phyloP scores from a whole-genome alignment of 495 filamentous ascomycete species.

The Tuber borchii region DNA sequence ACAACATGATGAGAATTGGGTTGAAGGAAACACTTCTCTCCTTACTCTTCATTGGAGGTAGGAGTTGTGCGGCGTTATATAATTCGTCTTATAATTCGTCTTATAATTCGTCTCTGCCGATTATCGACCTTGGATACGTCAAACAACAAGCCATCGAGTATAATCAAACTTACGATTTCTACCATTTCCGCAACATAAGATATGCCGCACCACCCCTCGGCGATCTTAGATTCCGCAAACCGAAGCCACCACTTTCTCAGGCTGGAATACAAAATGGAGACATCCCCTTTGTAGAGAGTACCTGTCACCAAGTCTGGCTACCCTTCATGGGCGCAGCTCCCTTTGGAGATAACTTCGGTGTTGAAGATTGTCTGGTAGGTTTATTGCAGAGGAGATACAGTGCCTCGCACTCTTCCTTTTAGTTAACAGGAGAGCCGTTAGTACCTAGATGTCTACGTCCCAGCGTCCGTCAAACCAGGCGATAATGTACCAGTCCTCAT shows the following conservation, averaged over 20 bases:
- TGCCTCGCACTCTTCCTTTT: not conserved
- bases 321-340: not conserved
- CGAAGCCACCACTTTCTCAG: slow-evolving; percentile 27
- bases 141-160: slow-evolving; percentile 34
- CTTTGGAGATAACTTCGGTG: not conserved
- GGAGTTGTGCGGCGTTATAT: not conserved
- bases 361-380: slow-evolving; percentile 35
- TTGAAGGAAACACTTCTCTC: not conserved
- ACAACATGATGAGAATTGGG: not conserved
- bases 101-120: slow-evolving; percentile 17
- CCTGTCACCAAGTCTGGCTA: slow-evolving; percentile 11
- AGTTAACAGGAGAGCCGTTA: not conserved
- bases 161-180: slow-evolving; percentile 29
- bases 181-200: slow-evolving; percentile 36
- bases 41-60: not conserved
- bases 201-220: slow-evolving; percentile 38
- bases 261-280: slow-evolving; percentile 29
- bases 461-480: slow-evolving; percentile 9
- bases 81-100: too few relatives aligned
- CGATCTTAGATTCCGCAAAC: slow-evolving; percentile 35
- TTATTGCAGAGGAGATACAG: not conserved
- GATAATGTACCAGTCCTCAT: slow-evolving; percentile 50
- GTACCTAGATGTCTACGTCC: slow-evolving; percentile 37
- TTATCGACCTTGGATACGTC: slow-evolving; percentile 40
- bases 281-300: not conserved